Evolutionary conservation across 768 basidiomycete species (phyloP), one percentile per base, ranked within the genome.

Genomic region (Trametes cingulata): DNA sequence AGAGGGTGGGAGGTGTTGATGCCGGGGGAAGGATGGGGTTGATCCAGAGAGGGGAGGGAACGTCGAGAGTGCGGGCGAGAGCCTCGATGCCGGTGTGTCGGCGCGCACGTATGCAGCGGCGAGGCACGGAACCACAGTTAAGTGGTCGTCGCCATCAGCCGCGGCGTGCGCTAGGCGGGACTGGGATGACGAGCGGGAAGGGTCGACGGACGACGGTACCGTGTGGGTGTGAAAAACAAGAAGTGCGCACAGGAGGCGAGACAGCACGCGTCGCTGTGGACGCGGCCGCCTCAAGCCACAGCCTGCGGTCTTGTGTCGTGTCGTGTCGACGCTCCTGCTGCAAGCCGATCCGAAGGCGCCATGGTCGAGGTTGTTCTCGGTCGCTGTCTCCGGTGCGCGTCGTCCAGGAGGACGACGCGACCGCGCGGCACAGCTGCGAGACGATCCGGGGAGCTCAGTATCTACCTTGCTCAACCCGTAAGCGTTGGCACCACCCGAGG

Each of bases 51-150:
- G 46, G 46, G 59, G 58, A 25, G 24, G 63, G 63, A 66, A 65
- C 58, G 69, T 65, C 66, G 68, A 63, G 71, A 72, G 59, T 66
- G 72, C 69, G 73, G 71, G 37, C 40, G 64, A 70, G 74, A 63
- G 65, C 73, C 60, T 75, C 74, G 82, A 72, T 35, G 85, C 87
- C 87, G 71, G 78, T 87, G 90, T 89, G 71, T 91, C 75, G 88
- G 88, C 86, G 78, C 76, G 80, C 79, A 62, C 58, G 55, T 63
- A 20, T 52, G 50, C 62, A 48, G 63, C 64, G 62, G 79, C 85
- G 85, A 87, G 82, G 81, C 81, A 85, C 86, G 84, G 78, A 84
- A 87, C 88, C 87, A 82, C 89, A 90, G 68, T 73, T 58, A 90
- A 90, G 88, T 83, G 88, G 86, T 88, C 87, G 86, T 87, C 86